Conservation (phyloP, 177 flowering plant species). For the Vitis hybrid region DNA sequence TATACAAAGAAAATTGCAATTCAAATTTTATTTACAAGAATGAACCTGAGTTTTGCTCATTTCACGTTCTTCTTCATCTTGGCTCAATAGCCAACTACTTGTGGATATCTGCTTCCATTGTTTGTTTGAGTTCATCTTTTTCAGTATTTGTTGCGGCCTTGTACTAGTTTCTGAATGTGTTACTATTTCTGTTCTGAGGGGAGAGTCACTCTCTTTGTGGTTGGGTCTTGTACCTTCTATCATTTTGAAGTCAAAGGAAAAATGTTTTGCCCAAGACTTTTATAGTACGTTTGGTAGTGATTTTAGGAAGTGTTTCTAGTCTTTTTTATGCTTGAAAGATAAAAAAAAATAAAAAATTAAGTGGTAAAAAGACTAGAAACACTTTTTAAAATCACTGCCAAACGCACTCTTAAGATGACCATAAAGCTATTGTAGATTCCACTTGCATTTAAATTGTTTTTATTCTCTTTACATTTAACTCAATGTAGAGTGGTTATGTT, state of each 20-base stretch:
- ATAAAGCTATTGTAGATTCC: background rate
- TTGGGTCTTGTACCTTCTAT: constrained; percentile 44
- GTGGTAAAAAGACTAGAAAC: too few species aligned
- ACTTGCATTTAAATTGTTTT: background rate
- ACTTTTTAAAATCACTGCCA: too few species aligned
- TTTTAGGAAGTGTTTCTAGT: too few species aligned
- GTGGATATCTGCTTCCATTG: constrained; percentile 30
- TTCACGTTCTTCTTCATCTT: constrained; percentile 82
- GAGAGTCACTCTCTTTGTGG: constrained; percentile 80
- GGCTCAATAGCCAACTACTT: constrained; percentile 47
- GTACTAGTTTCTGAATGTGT: background rate
- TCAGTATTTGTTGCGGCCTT: constrained; percentile 1
- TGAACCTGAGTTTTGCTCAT: constrained; percentile 75
- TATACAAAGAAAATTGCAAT: constrained; percentile 56
- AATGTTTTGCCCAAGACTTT: constrained; percentile 60
- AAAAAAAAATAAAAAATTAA: too few species aligned
- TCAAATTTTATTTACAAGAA: constrained; percentile 32
- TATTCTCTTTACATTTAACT: background rate
- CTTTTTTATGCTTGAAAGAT: too few species aligned
- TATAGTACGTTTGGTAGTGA: too few species aligned
- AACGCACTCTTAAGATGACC: constrained; percentile 43
- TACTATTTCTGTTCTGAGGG: constrained; percentile 34
- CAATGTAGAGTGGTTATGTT: background rate
- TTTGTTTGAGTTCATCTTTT: background rate
- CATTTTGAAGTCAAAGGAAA: constrained; percentile 60